These are phyloP conservation scores for Penicillium verrucosum DNA, from an alignment of 2,329 filamentous ascomycete species.

Conservation along the genomic window DNA sequence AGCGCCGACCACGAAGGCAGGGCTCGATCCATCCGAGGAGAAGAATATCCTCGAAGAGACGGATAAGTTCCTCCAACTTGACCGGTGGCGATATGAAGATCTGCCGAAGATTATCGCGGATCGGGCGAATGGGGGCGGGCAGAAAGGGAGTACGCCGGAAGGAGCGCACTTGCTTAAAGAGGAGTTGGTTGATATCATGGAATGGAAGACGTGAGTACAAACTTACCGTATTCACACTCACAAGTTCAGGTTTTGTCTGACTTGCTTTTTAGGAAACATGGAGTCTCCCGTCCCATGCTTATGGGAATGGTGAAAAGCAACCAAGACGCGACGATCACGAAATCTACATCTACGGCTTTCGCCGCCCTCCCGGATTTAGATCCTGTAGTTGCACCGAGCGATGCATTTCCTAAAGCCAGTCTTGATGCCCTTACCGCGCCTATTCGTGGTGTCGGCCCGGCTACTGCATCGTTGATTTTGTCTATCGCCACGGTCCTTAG, in stretches of 20 bases:
- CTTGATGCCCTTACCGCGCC: constrained; percentile 34
- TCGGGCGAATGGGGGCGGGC: constrained; percentile 3
- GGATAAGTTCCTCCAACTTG: constrained; percentile 31
- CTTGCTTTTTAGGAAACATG: constrained; percentile 20
- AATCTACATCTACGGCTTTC: constrained; percentile 31
- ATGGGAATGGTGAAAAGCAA: constrained; percentile 42
- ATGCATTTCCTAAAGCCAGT: constrained; percentile 30
- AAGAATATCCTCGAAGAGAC: constrained; percentile 19
- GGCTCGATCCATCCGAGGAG: constrained; percentile 5
- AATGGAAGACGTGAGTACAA: constrained; percentile 45
- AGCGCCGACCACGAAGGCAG: background rate
- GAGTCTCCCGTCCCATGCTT: constrained; percentile 39
- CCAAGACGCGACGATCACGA: constrained; percentile 20
- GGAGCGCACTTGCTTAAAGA: constrained; percentile 31
- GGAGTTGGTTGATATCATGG: constrained; percentile 39
- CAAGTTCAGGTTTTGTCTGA: background rate
- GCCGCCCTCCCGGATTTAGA: constrained; percentile 15
- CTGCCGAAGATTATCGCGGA: constrained; percentile 28
- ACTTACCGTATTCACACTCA: background rate
- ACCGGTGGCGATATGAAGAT: constrained; percentile 39
- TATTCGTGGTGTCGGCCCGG: constrained; percentile 42
- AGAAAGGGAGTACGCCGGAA: constrained; percentile 8
- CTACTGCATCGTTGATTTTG: constrained; percentile 44
- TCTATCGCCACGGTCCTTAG: constrained; percentile 28
- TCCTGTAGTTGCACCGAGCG: constrained; percentile 4